Evolutionary conservation across 805 yeast genomes (phyloP), one percentile per base, ranked within the genome.

Genomic region (Wickerhamiella galacta): DNA sequence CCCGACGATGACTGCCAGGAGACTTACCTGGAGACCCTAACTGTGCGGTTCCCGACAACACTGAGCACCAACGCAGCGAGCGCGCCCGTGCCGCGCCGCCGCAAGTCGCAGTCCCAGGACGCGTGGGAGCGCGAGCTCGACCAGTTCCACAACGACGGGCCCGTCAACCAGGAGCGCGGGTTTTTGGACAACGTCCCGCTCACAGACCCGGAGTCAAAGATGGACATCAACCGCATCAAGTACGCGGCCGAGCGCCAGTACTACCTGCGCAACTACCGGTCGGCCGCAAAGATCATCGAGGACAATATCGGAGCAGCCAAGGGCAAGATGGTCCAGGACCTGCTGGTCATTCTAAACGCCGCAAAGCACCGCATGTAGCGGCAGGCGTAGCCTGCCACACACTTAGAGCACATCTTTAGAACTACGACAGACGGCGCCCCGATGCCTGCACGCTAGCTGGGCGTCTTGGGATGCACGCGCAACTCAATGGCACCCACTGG

Each of bases 1-100:
- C 61, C 73, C 1, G 68, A 68, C 2, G 92, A 78, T 42, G 93
- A 83, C 46, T 76, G 90, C 46, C 76, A 78, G 49, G 95, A 85
- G 52, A 71, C 75, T 35, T 65, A 70, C 42, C 70, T 76, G 43
- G 67, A 66, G 15, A 79, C 80, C 0, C 56, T 40, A 11, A 20
- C 16, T 2, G 44, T 46, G 16, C 42, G 35, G 32, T 44, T 44
- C 30, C 25, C 16, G 15, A 20, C 22, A 20, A 12, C 4, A 7
- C 16, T 19, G 4, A 15, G 15, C 16, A 9, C 17, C 11, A 30
- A 30, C 26, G 9, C 16, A 10, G 17, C 16, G 6, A 5, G 18
- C 12, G 21, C 6, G 5, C 20, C 21, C 14, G 34, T 61, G 35
- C 47, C 51, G 3, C 65, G 62, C 35, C 51, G 62, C 17, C 64